Evolutionary conservation across 306 rosid genomes (phyloP).

Genomic region (Erythrophleum fordii): DNA sequence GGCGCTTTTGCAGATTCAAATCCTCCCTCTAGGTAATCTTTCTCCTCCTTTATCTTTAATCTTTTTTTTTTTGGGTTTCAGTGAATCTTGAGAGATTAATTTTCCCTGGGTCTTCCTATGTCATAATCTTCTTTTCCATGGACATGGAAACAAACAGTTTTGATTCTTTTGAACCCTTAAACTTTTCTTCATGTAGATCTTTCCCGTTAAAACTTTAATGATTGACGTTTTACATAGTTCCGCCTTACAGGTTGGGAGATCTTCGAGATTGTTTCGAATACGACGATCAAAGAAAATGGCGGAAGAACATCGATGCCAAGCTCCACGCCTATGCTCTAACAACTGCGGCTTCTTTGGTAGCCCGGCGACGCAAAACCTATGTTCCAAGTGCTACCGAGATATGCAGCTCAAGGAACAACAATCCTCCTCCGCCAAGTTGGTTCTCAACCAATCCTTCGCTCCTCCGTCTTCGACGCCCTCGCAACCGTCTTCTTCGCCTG

Average conservation of each 20-base stretch:
- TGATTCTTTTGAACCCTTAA: background rate
- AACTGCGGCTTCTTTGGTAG: slow-evolving; percentile 89
- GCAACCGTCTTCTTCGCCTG: background rate
- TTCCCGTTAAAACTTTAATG: background rate
- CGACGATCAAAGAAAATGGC: slow-evolving; percentile 54
- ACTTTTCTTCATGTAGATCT: background rate
- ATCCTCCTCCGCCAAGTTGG: slow-evolving; percentile 60
- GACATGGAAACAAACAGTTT: background rate
- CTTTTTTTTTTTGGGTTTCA: background rate
- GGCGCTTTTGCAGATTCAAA: background rate
- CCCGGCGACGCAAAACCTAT: slow-evolving; percentile 65
- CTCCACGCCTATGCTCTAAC: slow-evolving; percentile 72
- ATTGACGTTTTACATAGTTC: background rate
- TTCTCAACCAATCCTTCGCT: slow-evolving; percentile 61
- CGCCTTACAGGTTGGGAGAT: slow-evolving; percentile 10
- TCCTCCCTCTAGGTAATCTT: slow-evolving; percentile 15
- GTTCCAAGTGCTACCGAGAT: slow-evolving; percentile 83
- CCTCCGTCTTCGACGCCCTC: slow-evolving; percentile 31
- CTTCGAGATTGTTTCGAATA: background rate
- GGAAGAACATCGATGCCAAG: slow-evolving; percentile 86
- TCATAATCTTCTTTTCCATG: background rate
- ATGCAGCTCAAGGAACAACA: slow-evolving; percentile 68
- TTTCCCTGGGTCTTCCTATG: background rate
- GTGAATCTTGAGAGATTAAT: background rate
- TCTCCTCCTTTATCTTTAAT: too few relatives aligned